Percentiles rank a stretch among this genome's conserved stretches.
phyloP scores from a whole-genome alignment of 2,329 filamentous ascomycete genomes.

The Verticillium nonalfalfae region DNA sequence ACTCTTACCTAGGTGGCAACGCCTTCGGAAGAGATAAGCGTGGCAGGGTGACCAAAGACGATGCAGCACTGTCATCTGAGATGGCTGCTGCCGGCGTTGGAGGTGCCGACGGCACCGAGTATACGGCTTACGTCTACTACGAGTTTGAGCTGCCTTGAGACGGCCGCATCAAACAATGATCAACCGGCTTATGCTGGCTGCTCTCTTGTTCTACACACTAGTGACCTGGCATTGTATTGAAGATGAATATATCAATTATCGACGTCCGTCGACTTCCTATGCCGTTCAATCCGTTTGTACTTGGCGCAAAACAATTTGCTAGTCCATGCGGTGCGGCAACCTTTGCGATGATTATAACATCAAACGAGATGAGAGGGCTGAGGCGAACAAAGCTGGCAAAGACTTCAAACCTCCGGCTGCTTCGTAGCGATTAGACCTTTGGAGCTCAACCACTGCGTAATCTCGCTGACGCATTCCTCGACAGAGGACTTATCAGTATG shows the following conservation, averaged over 20 bases:
- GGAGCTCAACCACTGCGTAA: conserved; percentile 70
- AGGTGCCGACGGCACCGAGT: conserved; percentile 70
- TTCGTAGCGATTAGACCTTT: conserved; percentile 50
- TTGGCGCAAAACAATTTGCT: too few relatives aligned
- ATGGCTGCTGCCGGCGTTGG: conserved; percentile 70
- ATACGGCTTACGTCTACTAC: conserved; percentile 96
- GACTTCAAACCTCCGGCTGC: conserved; percentile 16
- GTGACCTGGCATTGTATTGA: background rate
- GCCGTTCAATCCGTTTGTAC: background rate
- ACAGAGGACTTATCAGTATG: conserved; percentile 75
- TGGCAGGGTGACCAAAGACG: conserved; percentile 85
- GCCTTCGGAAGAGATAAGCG: conserved; percentile 93
- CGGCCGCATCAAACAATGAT: background rate
- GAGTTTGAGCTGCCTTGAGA: conserved; percentile 69
- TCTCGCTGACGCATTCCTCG: conserved; percentile 81
- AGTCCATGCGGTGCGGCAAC: background rate
- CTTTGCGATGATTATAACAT: background rate
- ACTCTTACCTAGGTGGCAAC: conserved; percentile 90
- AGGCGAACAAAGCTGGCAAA: background rate
- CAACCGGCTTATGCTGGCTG: background rate
- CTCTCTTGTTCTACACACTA: background rate
- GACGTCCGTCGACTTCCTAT: background rate
- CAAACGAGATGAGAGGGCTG: background rate
- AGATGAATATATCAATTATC: background rate
- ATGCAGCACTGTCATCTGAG: conserved; percentile 70